Base-by-base conservation (phyloP, 2,329 filamentous ascomycete species). In the Stylonectria norvegica region DNA sequence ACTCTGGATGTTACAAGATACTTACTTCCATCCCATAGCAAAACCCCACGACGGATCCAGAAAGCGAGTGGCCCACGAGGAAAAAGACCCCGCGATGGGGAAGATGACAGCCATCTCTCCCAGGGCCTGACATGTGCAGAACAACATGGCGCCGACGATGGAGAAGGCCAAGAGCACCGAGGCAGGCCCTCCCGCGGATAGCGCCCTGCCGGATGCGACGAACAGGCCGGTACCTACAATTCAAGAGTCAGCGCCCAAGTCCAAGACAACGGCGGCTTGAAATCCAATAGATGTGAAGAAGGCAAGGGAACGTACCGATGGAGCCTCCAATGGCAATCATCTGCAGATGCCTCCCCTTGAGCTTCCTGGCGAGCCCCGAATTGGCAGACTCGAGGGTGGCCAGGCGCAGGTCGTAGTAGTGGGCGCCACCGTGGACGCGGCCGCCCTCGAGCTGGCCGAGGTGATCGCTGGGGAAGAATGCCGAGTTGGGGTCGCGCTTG, bases 321-420 rank as follows among this genome's bases (percentile, higher is more conserved):
- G 86, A 91, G 30, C 90, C 90, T 54, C 89, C 89, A 52, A 96
- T 95, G 11, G 91, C 91, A 72, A 96, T 96, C 91, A 96, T 96
- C 70, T 96, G 90, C 60, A 96, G 62, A 70, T 97, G 91, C 34
- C 89, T 76, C 15, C 83, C 81, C 67, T 94, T 93, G 52, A 95
- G 68, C 62, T 81, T 83, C 57, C 89, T 76, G 36, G 85, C 80
- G 36, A 97, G 73, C 6, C 85, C 81, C 32, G 86, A 84, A 49
- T 83, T 76, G 4, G 87, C 85, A 2, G 88, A 90, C 58, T 89
- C 83, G 50, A 88, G 67, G 58, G 87, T 76, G 34, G 78, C 80
- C 52, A 67, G 65, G 19, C 70, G 71, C 36, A 81, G 49, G 54
- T 81, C 76, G 51, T 74, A 81, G 57, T 76, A 76, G 42, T 76